Conservation (phyloP, 805 yeast genomes). For the Yarrowia sp. region DNA sequence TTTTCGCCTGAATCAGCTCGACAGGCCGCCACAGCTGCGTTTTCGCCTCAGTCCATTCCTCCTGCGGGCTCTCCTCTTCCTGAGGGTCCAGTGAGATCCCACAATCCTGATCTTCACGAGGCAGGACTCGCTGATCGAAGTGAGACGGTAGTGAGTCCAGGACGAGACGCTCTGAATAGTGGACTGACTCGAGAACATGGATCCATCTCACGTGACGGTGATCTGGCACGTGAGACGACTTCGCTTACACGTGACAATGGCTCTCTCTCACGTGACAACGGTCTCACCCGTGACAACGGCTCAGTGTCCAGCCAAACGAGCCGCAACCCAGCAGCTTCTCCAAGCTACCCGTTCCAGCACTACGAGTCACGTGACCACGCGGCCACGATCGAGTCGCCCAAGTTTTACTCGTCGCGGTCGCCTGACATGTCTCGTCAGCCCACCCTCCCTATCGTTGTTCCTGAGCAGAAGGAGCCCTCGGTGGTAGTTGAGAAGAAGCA, state of each 20-base stretch:
- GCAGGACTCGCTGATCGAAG: not conserved
- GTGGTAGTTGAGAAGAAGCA: conserved; percentile 15
- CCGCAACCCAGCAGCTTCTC: not conserved
- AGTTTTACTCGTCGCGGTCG: conserved; percentile 16
- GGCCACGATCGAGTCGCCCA: conserved; percentile 6
- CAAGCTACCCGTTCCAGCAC: conserved; percentile 33
- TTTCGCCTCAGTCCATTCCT: conserved; percentile 26
- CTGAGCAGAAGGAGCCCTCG: conserved; percentile 17
- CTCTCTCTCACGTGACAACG: not conserved
- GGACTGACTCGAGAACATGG: not conserved
- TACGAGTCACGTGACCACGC: conserved; percentile 18
- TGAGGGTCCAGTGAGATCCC: not conserved
- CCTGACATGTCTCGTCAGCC: conserved; percentile 25
- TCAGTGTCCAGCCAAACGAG: not conserved
- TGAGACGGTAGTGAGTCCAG: not conserved
- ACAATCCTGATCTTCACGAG: not conserved
- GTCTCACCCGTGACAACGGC: too few relatives aligned
- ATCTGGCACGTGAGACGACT: too few relatives aligned
- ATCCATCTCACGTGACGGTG: not conserved
- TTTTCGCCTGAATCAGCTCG: conserved; percentile 16
- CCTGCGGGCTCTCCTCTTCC: conserved; percentile 27
- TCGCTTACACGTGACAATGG: not conserved
- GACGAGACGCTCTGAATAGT: not conserved
- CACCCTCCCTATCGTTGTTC: conserved; percentile 18
- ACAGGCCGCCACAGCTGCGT: not conserved